These are phyloP conservation scores for Tylopilus sp. DNA, from an alignment of 768 basidiomycete genomes.

Conservation along the genomic window DNA sequence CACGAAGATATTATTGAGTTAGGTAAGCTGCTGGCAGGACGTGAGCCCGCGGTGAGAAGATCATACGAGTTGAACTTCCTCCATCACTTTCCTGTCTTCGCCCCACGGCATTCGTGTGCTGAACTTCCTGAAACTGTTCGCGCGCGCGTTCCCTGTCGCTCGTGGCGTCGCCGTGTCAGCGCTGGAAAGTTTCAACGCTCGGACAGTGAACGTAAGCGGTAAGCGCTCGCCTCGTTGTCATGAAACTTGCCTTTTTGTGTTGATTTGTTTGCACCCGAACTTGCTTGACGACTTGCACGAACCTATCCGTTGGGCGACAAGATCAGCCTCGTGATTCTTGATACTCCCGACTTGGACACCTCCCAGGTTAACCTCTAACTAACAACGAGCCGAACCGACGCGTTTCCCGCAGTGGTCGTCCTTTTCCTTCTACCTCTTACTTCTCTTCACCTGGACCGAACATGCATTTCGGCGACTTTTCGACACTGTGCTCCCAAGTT, in stretches of 20 bases:
- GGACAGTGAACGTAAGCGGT: neutral
- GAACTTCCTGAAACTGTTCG: neutral
- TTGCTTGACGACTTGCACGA: constrained; percentile 26
- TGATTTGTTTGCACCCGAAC: constrained; percentile 32
- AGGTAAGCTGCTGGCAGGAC: neutral
- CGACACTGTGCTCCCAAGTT: constrained; percentile 58
- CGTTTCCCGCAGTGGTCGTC: neutral
- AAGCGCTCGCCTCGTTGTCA: constrained; percentile 20
- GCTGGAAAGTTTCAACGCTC: neutral
- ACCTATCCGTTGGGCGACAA: constrained; percentile 12
- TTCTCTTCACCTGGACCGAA: constrained; percentile 3
- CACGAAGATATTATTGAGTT: neutral
- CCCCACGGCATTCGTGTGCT: neutral
- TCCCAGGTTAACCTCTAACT: constrained; percentile 12
- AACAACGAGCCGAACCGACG: constrained; percentile 3
- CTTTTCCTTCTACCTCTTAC: neutral
- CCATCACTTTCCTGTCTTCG: neutral
- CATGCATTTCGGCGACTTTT: constrained; percentile 74
- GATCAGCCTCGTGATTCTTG: constrained; percentile 13
- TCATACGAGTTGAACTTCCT: neutral
- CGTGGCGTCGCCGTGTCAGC: neutral
- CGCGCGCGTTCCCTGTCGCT: neutral
- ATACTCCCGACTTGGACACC: constrained; percentile 17
- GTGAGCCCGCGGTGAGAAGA: neutral
- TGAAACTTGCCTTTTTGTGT: constrained; percentile 26